Conservation (phyloP, 331 rosid genomes). For the Prunus yedoensis region DNA sequence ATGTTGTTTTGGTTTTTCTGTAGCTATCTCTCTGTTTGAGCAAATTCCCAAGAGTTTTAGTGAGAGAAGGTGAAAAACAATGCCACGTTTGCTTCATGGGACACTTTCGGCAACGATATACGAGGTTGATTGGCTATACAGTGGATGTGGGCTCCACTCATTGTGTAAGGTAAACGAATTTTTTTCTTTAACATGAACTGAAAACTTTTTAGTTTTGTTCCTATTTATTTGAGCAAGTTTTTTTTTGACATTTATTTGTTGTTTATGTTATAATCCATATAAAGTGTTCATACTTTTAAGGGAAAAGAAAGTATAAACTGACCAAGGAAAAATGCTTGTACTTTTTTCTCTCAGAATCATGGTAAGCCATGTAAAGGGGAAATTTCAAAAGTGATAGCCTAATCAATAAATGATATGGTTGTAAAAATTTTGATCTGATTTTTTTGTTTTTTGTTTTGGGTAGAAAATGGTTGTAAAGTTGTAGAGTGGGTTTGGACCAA, state of each 20-base stretch:
- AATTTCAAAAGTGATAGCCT: neutral
- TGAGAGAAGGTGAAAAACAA: neutral
- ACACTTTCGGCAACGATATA: slow-evolving; percentile 51
- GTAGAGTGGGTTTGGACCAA: neutral
- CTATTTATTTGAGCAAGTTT: neutral
- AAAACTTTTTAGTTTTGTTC: neutral
- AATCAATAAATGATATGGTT: neutral
- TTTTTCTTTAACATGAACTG: neutral
- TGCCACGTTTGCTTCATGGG: slow-evolving; percentile 68
- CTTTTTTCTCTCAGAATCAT: neutral
- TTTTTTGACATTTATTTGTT: neutral
- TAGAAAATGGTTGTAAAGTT: neutral
- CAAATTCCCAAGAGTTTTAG: neutral
- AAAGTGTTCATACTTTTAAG: neutral
- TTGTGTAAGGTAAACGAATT: slow-evolving; percentile 40
- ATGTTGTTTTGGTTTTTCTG: neutral
- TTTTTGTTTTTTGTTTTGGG: neutral
- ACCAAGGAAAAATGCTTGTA: neutral
- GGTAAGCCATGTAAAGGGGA: neutral
- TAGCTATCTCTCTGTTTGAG: neutral
- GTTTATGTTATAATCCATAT: neutral
- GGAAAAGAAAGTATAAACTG: neutral
- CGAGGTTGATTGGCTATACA: slow-evolving; percentile 47
- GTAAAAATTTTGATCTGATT: neutral
- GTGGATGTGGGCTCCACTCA: slow-evolving; percentile 31